A percentile compares a stretch with the other conserved stretches of the same genome.
Evolutionary conservation across 2,329 filamentous ascomycete genomes (phyloP).

Genomic region (Fusarium redolens): DNA sequence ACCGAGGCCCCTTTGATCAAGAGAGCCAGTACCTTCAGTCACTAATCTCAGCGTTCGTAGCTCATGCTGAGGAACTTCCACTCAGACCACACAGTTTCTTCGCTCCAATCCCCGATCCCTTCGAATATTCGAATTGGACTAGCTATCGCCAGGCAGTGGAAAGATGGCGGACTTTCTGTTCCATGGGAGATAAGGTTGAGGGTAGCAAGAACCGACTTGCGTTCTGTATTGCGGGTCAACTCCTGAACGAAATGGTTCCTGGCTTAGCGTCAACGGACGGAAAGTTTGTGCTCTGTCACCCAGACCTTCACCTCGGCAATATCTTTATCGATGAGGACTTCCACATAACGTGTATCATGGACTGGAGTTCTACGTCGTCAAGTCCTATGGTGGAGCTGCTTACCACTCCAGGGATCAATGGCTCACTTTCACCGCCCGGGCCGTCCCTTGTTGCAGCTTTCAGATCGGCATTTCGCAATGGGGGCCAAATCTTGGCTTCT

Average conservation of each 20-base stretch:
- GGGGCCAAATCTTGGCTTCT: fast-evolving
- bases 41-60: neutral
- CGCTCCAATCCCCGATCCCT: neutral
- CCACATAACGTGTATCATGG: neutral
- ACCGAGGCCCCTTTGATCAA: neutral
- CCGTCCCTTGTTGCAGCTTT: neutral
- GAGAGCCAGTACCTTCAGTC: neutral
- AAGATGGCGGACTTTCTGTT: neutral
- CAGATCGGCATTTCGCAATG: neutral
- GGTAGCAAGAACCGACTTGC: neutral
- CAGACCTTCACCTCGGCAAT: neutral
- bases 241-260: neutral
- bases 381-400: neutral
- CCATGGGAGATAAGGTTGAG: neutral
- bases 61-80: neutral
- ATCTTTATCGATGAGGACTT: neutral
- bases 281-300: neutral
- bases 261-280: neutral
- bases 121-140: neutral
- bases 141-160: neutral
- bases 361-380: neutral
- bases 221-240: neutral
- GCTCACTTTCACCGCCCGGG: neutral
- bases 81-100: neutral
- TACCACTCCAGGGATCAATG: neutral